Evolutionary conservation across 768 basidiomycete genomes (phyloP).

Genomic region (Rhizopogon salebrosus): DNA sequence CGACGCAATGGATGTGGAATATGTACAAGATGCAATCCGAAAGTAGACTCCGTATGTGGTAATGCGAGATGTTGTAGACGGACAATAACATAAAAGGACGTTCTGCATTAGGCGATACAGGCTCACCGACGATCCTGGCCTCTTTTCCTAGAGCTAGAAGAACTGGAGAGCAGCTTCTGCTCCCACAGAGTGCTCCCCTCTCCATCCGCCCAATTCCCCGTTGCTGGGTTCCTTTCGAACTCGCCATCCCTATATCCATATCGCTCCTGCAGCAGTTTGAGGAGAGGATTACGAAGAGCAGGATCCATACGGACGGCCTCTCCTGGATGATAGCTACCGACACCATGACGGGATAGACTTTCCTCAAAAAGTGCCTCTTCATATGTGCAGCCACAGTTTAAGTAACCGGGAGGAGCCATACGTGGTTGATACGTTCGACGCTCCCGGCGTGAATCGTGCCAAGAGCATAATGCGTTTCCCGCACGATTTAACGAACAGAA

Average conservation of each 20-base stretch:
- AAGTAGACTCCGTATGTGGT: neutral
- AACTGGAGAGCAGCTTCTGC: constrained; percentile 40
- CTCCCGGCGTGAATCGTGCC: constrained; percentile 87
- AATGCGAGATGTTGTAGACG: neutral
- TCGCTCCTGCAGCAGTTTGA: constrained; percentile 63
- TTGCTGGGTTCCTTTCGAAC: constrained; percentile 65
- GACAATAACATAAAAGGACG: neutral
- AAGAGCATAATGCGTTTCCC: constrained; percentile 83
- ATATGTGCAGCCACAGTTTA: constrained; percentile 84
- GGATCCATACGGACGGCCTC: constrained; percentile 89
- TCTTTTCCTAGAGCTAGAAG: constrained; percentile 30
- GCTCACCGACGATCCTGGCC: constrained; percentile 34
- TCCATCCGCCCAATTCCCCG: constrained; percentile 63
- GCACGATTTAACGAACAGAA: constrained; percentile 84
- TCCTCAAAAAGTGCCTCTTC: constrained; percentile 87
- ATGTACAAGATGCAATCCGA: constrained; percentile 1
- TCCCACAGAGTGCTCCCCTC: constrained; percentile 67
- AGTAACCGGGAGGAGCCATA: constrained; percentile 69
- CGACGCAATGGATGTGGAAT: neutral
- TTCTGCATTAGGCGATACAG: neutral
- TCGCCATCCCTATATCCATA: constrained; percentile 83
- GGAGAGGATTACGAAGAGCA: constrained; percentile 73
- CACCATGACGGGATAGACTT: constrained; percentile 69
- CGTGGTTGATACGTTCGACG: constrained; percentile 73
- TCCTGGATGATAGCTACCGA: constrained; percentile 80